A percentile compares a stretch with the other conserved stretches of the same genome.
phyloP scores from a whole-genome alignment of 2,329 filamentous ascomycete species.

The Cyphellophora europaea region DNA sequence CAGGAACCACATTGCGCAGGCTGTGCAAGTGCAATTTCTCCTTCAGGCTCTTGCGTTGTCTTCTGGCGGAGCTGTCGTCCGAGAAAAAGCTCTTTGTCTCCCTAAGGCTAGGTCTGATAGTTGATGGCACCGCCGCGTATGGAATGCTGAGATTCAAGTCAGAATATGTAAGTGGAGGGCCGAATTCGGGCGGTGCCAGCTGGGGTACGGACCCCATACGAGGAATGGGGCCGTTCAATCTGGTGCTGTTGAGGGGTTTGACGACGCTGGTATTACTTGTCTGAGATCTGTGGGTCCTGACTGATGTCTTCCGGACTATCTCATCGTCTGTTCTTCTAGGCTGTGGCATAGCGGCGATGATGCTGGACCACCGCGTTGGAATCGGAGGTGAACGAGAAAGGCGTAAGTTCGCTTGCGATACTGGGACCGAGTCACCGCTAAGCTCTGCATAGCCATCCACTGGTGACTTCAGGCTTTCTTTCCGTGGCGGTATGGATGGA shows the following conservation, averaged over 20 bases:
- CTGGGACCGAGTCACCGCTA: conserved; percentile 15
- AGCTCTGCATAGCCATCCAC: conserved; percentile 15
- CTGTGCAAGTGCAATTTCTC: conserved; percentile 13
- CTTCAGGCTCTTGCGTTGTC: conserved; percentile 3
- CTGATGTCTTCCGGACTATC: conserved; percentile 14
- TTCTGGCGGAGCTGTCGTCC: conserved; percentile 25
- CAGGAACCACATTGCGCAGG: conserved; percentile 11
- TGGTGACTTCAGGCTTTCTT: conserved; percentile 6
- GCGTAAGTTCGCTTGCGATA: conserved; percentile 5
- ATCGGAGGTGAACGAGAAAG: conserved; percentile 7
- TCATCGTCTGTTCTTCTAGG: conserved; percentile 11
- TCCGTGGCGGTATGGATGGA: not conserved
- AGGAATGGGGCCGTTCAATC: conserved; percentile 7
- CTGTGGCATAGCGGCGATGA: conserved; percentile 14
- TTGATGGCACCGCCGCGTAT: conserved; percentile 6
- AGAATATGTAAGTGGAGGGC: conserved; percentile 13
- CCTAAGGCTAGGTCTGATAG: conserved; percentile 17
- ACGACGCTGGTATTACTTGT: conserved; percentile 16
- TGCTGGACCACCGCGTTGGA: conserved; percentile 15
- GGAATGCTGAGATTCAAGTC: conserved; percentile 18
- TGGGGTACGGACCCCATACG: conserved; percentile 12
- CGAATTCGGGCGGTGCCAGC: conserved; percentile 14
- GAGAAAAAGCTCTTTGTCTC: conserved; percentile 27
- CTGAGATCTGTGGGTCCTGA: conserved; percentile 11
- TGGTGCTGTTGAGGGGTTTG: conserved; percentile 17